Evolutionary conservation across 352 stramenopile genomes (phyloP).

Genomic region (Phytophthora hibernalis): DNA sequence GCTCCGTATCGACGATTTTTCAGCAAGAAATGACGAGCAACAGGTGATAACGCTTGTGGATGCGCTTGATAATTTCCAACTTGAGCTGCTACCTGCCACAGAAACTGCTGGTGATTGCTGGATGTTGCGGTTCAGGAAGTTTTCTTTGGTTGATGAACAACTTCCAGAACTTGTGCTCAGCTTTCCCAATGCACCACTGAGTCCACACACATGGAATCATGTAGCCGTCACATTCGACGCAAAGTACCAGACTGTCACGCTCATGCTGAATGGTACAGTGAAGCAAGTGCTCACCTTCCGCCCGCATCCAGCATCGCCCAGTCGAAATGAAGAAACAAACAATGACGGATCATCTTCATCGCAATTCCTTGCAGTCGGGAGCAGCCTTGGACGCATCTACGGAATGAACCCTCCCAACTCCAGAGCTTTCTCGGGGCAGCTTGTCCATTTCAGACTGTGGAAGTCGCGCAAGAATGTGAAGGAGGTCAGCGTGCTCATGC

Average conservation of each 20-base stretch:
- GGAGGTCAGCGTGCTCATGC: slow-evolving; percentile 31
- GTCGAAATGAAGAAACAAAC: slow-evolving; percentile 8
- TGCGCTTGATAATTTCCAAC: slow-evolving; percentile 40
- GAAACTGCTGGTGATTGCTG: slow-evolving; percentile 13
- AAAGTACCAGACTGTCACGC: slow-evolving; percentile 27
- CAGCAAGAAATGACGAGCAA: neutral
- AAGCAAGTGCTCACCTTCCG: slow-evolving; percentile 28
- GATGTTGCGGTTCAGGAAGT: slow-evolving; percentile 41
- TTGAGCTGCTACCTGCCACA: slow-evolving; percentile 29
- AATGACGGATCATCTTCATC: slow-evolving; percentile 11
- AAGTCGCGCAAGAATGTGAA: slow-evolving; percentile 29
- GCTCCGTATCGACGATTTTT: slow-evolving; percentile 39
- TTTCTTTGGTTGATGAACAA: slow-evolving; percentile 32
- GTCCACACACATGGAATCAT: slow-evolving; percentile 35
- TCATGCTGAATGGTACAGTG: slow-evolving; percentile 38
- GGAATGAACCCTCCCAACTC: slow-evolving; percentile 14
- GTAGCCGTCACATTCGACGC: slow-evolving; percentile 35
- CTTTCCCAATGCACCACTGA: slow-evolving; percentile 28
- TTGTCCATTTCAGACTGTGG: slow-evolving; percentile 42
- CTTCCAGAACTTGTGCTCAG: slow-evolving; percentile 30
- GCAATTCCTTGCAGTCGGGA: slow-evolving; percentile 39
- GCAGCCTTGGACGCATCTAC: slow-evolving; percentile 34
- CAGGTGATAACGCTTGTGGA: slow-evolving; percentile 44
- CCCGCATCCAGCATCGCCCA: slow-evolving; percentile 9
- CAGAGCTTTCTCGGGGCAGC: slow-evolving; percentile 30